Evolutionary conservation across 1,284 basidiomycete genomes (phyloP), one percentile per base, ranked within the genome.

Genomic region (Ceratobasidium sp.): DNA sequence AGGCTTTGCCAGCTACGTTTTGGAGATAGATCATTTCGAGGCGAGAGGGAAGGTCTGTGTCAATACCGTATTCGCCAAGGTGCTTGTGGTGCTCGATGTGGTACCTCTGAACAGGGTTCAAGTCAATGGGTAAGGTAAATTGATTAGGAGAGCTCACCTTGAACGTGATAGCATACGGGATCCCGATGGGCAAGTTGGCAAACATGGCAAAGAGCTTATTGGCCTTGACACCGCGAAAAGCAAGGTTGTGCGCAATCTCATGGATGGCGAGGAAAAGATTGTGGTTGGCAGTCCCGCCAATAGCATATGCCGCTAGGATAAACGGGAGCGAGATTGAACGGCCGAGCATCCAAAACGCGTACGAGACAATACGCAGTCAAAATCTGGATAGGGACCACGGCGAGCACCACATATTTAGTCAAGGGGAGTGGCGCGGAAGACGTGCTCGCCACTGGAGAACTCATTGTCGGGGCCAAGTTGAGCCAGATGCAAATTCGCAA

Each of bases 191-290:
- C 48, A 97, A 83, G 83, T 99, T 99, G 4, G 96, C 94, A 76
- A 96, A 90, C 80, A 99, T 92, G 0, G 98, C 96, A 44, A 98
- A 88, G 5, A 91, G 82, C 82, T 97, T 96, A 86, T 99, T 99
- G 5, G 93, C 90, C 57, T 87, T 87, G 65, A 99, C 91, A 38
- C 93, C 89, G 80, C 90, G 90, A 87, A 99, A 99, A 2, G 96
- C 97, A 48, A 99, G 89, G 83, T 99, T 99, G 85, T 99, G 97
- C 1, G 97, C 98, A 81, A 99, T 99, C 83, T 99, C 97, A 84
- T 99, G 97, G 77, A 99, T 98, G 33, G 97, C 96, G 52, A 99
- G 89, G 85, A 99, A 99, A 38, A 96, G 89, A 85, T 99, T 99
- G 84, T 99, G 97, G 86, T 99, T 99, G 20, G 94, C 93, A 0